Base-by-base conservation (phyloP, 352 stramenopile species). In the Pythium periplocum region DNA sequence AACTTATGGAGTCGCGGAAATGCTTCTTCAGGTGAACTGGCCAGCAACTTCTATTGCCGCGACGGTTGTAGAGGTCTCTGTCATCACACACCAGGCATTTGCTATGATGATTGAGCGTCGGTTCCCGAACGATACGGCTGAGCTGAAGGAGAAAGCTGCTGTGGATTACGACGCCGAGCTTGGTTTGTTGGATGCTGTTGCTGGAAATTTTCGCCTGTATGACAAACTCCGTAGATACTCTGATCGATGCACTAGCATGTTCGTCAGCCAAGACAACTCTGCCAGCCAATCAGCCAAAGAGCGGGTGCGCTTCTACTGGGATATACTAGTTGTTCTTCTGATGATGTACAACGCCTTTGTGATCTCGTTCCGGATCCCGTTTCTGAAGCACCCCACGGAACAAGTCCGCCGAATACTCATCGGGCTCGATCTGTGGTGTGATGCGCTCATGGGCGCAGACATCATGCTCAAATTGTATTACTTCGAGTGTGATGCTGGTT, bases 301-400 rank as follows among this genome's bases (percentile, higher is more conserved):
- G 80, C 30, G 45, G 48, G 4, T 72, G 53, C 11, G 37, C 59
- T 26, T 26, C 17, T 26, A 26, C 4, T 93, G 78, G 83, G 74
- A 80, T 40, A 51, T 73, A 0, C 12, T 73, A 0, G 46, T 91
- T 31, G 86, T 67, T 7, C 51, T 68, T 6, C 78, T 65, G 52
- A 91, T 85, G 51, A 63, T 89, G 0, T 93, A 87, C 59, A 91
- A 85, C 39, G 62, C 79, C 31, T 85, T 91, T 40, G 76, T 76
- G 0, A 79, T 91, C 48, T 71, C 74, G 30, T 91, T 91, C 34
- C 64, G 87, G 43, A 62, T 65, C 0, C 66, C 83, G 31, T 46
- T 87, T 26, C 34, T 26, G 17, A 26, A 59, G 81, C 34, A 64
- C 68, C 38, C 68, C 69, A 0, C 39, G n/a, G 4, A 51, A 36